Base-by-base conservation (phyloP, 2,329 filamentous ascomycete genomes). In the Fusarium armeniacum region DNA sequence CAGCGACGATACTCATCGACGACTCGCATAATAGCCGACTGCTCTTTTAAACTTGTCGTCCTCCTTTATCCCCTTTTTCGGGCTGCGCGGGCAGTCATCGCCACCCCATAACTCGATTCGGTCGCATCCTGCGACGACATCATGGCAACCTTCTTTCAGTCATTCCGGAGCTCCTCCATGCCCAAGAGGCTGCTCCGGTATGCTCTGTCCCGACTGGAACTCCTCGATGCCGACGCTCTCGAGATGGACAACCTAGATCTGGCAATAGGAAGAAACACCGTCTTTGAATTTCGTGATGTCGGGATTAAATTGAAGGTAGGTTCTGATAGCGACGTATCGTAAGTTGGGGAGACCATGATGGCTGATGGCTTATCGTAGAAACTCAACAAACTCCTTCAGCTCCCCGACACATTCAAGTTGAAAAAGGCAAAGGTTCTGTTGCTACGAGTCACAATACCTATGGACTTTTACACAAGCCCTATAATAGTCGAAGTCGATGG, bases 161-260 rank as follows among this genome's bases (percentile, higher is more conserved):
- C 84, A 61, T 88, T 89, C 75, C 81, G 84, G 75, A 84, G 81
- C 78, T 88, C 93, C 69, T 92, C 89, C 73, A 93, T 97, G 84
- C 93, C 94, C 82, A 97, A 96, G 86, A 90, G 91, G 79, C 86
- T 98, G 75, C 87, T 98, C 70, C 91, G 93, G 72, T 97, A 96
- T 83, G 93, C 91, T 51, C 84, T 99, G 43, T 91, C 91, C 26
- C 90, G 91, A 61, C 85, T 97, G 62, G 94, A 97, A 73, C 85
- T 98, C 58, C 88, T 99, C 63, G 96, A 98, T 76, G 92, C 93
- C 60, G 91, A 97, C 76, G 90, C 92, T 15, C 83, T 98, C 71
- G 92, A 98, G 76, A 86, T 96, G 66, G 93, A 96, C 70, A 93
- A 93, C 72, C 82, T 98, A 68, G 93, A 97, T 73, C 88, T 98